Conservation (phyloP, 805 yeast species). For the Candida orba region DNA sequence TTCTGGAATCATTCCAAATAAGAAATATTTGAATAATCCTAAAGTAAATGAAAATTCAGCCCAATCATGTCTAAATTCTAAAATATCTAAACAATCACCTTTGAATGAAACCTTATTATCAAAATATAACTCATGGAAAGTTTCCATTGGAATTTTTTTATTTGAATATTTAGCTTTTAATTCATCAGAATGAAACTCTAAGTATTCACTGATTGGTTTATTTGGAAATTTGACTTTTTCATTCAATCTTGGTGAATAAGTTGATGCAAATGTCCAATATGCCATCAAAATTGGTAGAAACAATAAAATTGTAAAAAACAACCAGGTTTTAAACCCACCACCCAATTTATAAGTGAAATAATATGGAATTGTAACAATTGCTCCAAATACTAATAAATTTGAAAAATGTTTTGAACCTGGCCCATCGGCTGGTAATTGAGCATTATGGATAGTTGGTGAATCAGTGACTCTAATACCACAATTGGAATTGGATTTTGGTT, state of each 20-base stretch:
- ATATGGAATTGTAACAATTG: constrained; percentile 52
- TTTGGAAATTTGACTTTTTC: constrained; percentile 72
- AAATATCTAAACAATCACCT: constrained; percentile 76
- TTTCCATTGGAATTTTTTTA: constrained; percentile 82
- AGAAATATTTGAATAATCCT: constrained; percentile 69
- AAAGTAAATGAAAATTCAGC: constrained; percentile 72
- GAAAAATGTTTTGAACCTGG: constrained; percentile 75
- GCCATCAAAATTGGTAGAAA: constrained; percentile 70
- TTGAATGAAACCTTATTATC: constrained; percentile 78
- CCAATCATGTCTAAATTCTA: constrained; percentile 92
- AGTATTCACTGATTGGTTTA: constrained; percentile 69
- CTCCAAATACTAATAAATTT: constrained; percentile 45
- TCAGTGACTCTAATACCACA: constrained; percentile 37
- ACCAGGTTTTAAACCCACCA: constrained; percentile 60
- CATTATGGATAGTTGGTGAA: constrained; percentile 75
- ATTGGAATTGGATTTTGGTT: constrained; percentile 33
- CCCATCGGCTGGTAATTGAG: constrained; percentile 87
- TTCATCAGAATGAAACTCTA: constrained; percentile 73
- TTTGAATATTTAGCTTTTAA: constrained; percentile 66
- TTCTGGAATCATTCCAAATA: constrained; percentile 87
- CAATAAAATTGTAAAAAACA: constrained; percentile 48
- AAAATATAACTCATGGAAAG: constrained; percentile 83
- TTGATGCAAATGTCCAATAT: constrained; percentile 74
- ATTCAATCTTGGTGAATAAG: constrained; percentile 74
- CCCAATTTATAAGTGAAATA: constrained; percentile 60